Evolutionary conservation across 345 rosid species (phyloP), one percentile per base, ranked within the genome.

Genomic region (Diplotaxis tenuifolia): DNA sequence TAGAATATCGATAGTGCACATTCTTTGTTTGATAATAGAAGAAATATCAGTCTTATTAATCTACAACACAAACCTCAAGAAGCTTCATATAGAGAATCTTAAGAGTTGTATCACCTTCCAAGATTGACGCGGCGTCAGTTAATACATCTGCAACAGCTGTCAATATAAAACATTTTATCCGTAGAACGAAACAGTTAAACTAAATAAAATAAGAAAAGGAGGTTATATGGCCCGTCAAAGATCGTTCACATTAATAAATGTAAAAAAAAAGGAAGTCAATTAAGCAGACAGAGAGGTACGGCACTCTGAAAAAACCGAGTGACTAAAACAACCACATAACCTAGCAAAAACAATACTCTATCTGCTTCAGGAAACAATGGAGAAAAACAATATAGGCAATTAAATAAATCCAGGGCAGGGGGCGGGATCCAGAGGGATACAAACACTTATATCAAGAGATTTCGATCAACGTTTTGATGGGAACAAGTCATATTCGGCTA

Each of bases 101-200:
- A 71, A 95, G 83, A 7, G 88, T 89, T 16, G 87, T 81, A 71
- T 90, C 99, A 80, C 99, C 98, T 62, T 96, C 93, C 78, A 95
- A 82, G 78, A 92, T 93, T 73, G 86, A 84, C 9, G 99, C 99
- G 38, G 96, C 97, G 74, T 95, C 98, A 21, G 76, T 85, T 82
- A 95, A 80, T 65, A 90, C 97, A 76, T 95, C 98, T 82, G 96
- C 97, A 76, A 92, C 96, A 86, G 97, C 99, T 95, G 84, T 65
- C 61, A 84, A 78, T 76, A 85, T 71, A 71, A 79, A 63, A 82
- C 55, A 81, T 58, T 77, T 70, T 27, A 68, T 89, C 76, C 88
- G 83, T 68, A 38, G 16, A 60, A 45, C 50, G 59, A 31, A 36
- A 66, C 4, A 22, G 31, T 59, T 25, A 58, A 65, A 62, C 9